A percentile compares a stretch with the other conserved stretches of the same genome.
Conservation (phyloP, 1,139 yeast genomes). For the Protomyces inouyei region DNA sequence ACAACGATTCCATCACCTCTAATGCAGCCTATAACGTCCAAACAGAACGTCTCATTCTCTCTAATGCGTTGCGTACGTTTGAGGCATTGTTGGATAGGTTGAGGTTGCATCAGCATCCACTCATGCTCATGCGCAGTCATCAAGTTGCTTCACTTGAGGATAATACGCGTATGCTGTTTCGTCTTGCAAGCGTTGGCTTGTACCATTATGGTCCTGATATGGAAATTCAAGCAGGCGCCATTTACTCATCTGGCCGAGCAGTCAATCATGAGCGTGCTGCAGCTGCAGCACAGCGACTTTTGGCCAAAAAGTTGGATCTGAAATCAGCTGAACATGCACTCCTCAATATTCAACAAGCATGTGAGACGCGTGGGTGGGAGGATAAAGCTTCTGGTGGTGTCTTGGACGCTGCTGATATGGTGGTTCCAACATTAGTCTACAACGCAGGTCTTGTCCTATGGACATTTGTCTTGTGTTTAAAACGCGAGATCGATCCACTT, state of each 20-base stretch:
- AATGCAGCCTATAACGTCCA: neutral
- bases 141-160: neutral
- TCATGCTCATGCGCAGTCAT: neutral
- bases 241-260: neutral
- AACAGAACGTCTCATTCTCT: neutral
- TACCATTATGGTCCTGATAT: neutral
- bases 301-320: neutral
- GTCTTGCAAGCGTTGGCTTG: neutral
- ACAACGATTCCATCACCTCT: neutral
- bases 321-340: neutral
- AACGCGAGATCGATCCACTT: neutral
- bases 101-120: neutral
- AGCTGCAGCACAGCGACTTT: neutral
- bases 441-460: conserved; percentile 1
- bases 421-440: neutral
- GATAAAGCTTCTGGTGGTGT: neutral
- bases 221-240: conserved; percentile 3
- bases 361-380: neutral
- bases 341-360: neutral
- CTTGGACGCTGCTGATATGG: neutral
- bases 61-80: neutral
- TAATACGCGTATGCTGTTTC: conserved; percentile 1
- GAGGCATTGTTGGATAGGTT: neutral
- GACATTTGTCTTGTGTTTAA: neutral
- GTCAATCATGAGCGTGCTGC: neutral